Base-by-base conservation (phyloP, 2,329 filamentous ascomycete species). In the Dothistroma pini region DNA sequence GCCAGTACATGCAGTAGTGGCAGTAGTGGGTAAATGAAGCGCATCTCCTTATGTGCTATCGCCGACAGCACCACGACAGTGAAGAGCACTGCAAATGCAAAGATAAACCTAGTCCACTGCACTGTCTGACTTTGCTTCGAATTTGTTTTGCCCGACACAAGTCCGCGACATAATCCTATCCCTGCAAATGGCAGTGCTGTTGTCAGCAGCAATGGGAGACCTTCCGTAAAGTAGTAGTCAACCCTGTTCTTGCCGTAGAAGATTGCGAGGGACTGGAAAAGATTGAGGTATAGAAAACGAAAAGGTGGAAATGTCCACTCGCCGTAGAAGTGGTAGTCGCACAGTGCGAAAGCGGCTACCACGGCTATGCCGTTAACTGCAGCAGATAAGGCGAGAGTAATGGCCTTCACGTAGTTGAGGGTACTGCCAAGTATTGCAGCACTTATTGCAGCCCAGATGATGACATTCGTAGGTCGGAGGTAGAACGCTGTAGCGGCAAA, bases 1-100 rank as follows among this genome's bases (percentile, higher is more conserved):
- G 90, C 86, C 44, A 97, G 80, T 64, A 96, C 79, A 73, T 95
- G 91, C 7, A 99, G 83, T n/a, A 88, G 83, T 1, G 95, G 93
- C 1, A 97, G 83, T 19, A 99, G 83, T 0, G 95, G 93, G 71
- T 96, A 96, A 67, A 97, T 90, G 79, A 99, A 99, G 70, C 95
- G 91, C 69, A 96, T 90, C 81, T 99, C 95, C 75, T 99, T 99
- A 78, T 99, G 95, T 1, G 91, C 87, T 67, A 97, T 90, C 52
- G 90, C 72, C 1, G 91, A 96, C 35, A 97, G 82, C 1, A 80
- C 75, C 1, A 78, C 73, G 10, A 89, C 77, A 60, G 88, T 89
- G 58, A 87, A 64, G 48, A 88, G 81, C 8, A 85, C 79, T 32
- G 71, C 61, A 7, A 81, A 80, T 10, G 86, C 80, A 9, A 93